Evolutionary conservation across 768 basidiomycete genomes (phyloP), one percentile per base, ranked within the genome.

Genomic region (Boletus huronensis): DNA sequence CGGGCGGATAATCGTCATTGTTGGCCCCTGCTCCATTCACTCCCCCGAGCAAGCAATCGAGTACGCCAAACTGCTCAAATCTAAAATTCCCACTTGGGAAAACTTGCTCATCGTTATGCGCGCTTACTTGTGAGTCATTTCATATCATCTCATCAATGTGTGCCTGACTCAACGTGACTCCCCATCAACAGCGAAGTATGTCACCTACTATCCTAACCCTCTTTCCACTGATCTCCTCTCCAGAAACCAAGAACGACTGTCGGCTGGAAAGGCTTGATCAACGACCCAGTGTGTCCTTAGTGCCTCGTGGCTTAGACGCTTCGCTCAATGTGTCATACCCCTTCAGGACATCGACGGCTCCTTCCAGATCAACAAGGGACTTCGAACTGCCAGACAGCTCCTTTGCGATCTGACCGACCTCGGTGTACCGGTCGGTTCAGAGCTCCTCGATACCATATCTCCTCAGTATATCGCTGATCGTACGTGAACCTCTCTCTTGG

Each of bases 161-260:
- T 64, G 42, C 53, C 50, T 65, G 39, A 57, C 78, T 74, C 59
- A 73, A 77, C 72, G 65, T 75, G 62, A 11, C 16, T 32, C 21
- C n/a, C n/a, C 4, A 6, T 34, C 23, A 6, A 29, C 57, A 79
- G 78, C 29, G 77, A 79, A 68, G 77, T 79, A 53, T 48, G 65
- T 63, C 14, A 3, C 26, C 3, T 1, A 13, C 32, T 16, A 11
- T 16, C 17, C 16, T n/a, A 45, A 14, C 6, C 4, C 13, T 39
- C 17, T 19, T 17, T 53, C 19, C 0, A 17, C 59, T 70, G 6
- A 71, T 35, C 25, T 16, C 21, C 17, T 46, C 26, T 48, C 17
- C 69, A 96, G 83, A 96, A 98, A 85, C 97, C 94, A 0, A 82
- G 96, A 53, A 98, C 96, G 28, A 98, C 94, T 2, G 94, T 98